These are phyloP conservation scores for Aureobasidium musti DNA, from an alignment of 2,329 filamentous ascomycete genomes.

Conservation along the genomic window DNA sequence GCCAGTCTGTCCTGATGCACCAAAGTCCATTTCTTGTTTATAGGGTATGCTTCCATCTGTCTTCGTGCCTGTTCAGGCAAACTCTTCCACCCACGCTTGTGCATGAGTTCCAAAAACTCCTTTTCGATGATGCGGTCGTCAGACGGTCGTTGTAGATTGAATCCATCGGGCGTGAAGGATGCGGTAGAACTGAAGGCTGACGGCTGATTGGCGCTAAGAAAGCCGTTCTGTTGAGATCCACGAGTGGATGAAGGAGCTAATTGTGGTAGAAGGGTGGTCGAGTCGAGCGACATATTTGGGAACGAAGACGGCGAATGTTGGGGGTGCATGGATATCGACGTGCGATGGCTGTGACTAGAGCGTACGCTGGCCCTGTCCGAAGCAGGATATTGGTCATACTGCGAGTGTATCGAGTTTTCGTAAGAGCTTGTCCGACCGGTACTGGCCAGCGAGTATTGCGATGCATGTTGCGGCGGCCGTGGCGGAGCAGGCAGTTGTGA, in stretches of 20 bases:
- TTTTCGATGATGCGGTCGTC: constrained; percentile 85
- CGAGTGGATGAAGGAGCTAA: constrained; percentile 45
- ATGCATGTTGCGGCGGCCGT: constrained; percentile 37
- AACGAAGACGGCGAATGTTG: constrained; percentile 57
- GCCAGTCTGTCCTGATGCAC: constrained; percentile 93
- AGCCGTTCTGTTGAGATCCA: constrained; percentile 44
- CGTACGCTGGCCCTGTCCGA: constrained; percentile 67
- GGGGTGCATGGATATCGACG: constrained; percentile 57
- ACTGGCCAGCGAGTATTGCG: constrained; percentile 20
- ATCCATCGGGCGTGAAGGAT: constrained; percentile 56
- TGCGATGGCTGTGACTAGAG: constrained; percentile 59
- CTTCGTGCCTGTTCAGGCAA: constrained; percentile 89
- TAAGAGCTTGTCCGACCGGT: constrained; percentile 27
- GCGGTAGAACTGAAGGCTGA: constrained; percentile 53
- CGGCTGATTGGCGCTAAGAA: constrained; percentile 47
- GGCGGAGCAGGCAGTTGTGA: constrained; percentile 45
- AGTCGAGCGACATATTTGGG: constrained; percentile 48
- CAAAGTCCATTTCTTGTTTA: constrained; percentile 95
- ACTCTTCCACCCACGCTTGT: constrained; percentile 96
- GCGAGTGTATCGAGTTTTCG: constrained; percentile 27
- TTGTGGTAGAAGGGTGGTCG: constrained; percentile 45
- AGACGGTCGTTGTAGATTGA: constrained; percentile 68
- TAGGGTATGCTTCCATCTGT: constrained; percentile 94
- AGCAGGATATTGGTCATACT: constrained; percentile 47
- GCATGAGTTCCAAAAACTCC: constrained; percentile 92